phyloP scores from a whole-genome alignment of 2,329 filamentous ascomycete genomes.

The Epichloe gansuensis region DNA sequence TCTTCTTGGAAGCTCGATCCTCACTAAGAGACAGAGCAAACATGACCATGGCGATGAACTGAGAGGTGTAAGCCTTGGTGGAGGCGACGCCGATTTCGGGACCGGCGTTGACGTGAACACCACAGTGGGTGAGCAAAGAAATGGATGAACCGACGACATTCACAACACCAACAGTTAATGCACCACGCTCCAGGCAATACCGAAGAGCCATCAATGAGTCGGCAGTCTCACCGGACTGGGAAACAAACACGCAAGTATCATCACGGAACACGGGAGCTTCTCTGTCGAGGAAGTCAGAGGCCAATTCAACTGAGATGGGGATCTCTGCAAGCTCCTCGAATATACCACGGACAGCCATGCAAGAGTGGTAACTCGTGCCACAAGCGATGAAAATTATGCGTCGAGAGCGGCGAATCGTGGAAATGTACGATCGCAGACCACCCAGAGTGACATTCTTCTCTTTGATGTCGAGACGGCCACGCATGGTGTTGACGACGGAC shows the following conservation, averaged over 20 bases:
- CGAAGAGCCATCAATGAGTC: conserved; percentile 94
- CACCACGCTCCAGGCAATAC: conserved; percentile 96
- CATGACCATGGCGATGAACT: conserved; percentile 99
- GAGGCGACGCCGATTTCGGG: conserved; percentile 98
- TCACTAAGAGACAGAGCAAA: conserved; percentile 93
- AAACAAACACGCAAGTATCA: conserved; percentile 97
- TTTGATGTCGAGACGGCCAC: conserved; percentile 85
- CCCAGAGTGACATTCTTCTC: conserved; percentile 95
- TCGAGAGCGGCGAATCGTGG: conserved; percentile 90
- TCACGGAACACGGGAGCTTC: conserved; percentile 97
- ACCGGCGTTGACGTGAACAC: conserved; percentile 98
- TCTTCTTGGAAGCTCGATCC: conserved; percentile 88
- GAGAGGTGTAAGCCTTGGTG: conserved; percentile 98
- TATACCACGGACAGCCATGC: conserved; percentile 96
- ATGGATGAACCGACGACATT: conserved; percentile 98
- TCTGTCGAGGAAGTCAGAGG: conserved; percentile 95
- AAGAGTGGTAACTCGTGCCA: conserved; percentile 96
- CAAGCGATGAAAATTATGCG: conserved; percentile 99
- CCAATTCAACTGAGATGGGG: conserved; percentile 90
- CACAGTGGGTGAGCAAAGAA: conserved; percentile 96
- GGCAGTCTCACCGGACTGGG: conserved; percentile 95
- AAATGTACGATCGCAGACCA: conserved; percentile 91
- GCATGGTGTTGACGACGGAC: conserved; percentile 99
- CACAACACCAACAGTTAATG: conserved; percentile 93
- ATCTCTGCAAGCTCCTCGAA: conserved; percentile 98